Conservation (phyloP, 306 rosid species). For the Sphenostylis stenocarpa region DNA sequence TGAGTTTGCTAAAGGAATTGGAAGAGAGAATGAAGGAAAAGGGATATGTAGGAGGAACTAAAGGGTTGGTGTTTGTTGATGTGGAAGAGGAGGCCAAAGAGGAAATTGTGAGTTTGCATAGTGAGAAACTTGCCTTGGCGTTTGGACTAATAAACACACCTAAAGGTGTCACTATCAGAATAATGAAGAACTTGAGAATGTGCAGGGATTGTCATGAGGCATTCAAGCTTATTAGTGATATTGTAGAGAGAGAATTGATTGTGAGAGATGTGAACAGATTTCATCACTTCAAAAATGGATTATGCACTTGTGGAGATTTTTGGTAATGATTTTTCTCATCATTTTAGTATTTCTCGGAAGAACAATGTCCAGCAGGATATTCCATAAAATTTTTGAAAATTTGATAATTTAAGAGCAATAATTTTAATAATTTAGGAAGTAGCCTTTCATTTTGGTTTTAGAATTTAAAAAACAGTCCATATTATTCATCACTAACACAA, state of each 20-base stretch:
- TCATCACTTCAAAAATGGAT: slow-evolving; percentile 75
- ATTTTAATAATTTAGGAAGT: not conserved
- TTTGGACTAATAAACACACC: slow-evolving; percentile 70
- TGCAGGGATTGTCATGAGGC: slow-evolving; percentile 73
- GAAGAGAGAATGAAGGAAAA: slow-evolving; percentile 66
- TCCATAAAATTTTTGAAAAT: not conserved
- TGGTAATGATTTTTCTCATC: slow-evolving; percentile 49
- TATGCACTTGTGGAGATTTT: slow-evolving; percentile 64
- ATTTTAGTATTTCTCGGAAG: slow-evolving; percentile 4
- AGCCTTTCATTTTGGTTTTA: not conserved
- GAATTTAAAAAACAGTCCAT: not conserved
- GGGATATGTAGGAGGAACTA: slow-evolving; percentile 66
- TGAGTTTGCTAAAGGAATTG: slow-evolving; percentile 54
- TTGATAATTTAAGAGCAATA: not conserved
- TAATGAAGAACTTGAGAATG: slow-evolving; percentile 90
- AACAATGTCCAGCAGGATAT: not conserved
- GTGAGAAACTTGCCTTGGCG: slow-evolving; percentile 86
- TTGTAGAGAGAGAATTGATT: slow-evolving; percentile 65
- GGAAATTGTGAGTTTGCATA: slow-evolving; percentile 66
- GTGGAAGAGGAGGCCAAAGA: slow-evolving; percentile 77
- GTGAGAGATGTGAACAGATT: slow-evolving; percentile 85
- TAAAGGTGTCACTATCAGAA: slow-evolving; percentile 64
- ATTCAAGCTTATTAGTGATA: slow-evolving; percentile 77
- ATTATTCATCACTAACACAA: not conserved
- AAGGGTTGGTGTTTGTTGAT: slow-evolving; percentile 71